Conservation (phyloP, 768 basidiomycete genomes). For the Rubroboletus pulcherrimus region DNA sequence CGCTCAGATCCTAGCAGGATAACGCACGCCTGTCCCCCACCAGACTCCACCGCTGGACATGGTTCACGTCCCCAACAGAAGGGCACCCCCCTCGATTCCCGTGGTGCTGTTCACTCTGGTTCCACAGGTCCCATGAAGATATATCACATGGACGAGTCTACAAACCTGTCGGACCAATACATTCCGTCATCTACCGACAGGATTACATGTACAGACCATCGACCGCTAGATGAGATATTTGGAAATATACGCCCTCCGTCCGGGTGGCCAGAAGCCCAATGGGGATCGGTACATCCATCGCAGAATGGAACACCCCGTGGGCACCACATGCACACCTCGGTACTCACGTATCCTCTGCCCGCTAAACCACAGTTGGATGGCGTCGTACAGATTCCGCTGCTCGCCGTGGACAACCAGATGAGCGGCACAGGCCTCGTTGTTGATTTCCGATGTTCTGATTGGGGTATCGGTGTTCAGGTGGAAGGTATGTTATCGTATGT, state of each 20-base stretch:
- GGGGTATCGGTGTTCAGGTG: slow-evolving; percentile 20
- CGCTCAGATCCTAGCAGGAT: neutral
- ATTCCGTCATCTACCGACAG: slow-evolving; percentile 28
- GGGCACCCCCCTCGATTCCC: neutral
- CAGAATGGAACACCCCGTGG: slow-evolving; percentile 3
- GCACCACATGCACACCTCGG: neutral
- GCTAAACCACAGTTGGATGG: slow-evolving; percentile 20
- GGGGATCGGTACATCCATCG: neutral
- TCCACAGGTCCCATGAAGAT: neutral
- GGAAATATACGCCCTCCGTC: slow-evolving; percentile 1
- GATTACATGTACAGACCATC: slow-evolving; percentile 26
- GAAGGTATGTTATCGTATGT: slow-evolving; percentile 12
- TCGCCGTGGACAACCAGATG: slow-evolving; percentile 21
- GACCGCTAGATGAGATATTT: slow-evolving; percentile 28
- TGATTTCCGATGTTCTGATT: slow-evolving; percentile 20
- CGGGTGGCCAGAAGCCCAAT: neutral
- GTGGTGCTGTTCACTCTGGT: neutral
- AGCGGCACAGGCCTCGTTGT: slow-evolving; percentile 19
- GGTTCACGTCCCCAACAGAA: neutral
- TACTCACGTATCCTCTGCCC: slow-evolving; percentile 20
- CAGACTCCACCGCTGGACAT: neutral
- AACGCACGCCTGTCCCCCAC: neutral
- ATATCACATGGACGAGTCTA: neutral
- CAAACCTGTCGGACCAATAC: slow-evolving; percentile 19
- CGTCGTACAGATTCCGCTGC: slow-evolving; percentile 19